Percentiles rank a stretch among this genome's conserved stretches.
Evolutionary conservation across 768 basidiomycete genomes (phyloP).

Genomic region (Suillus clintonianus): DNA sequence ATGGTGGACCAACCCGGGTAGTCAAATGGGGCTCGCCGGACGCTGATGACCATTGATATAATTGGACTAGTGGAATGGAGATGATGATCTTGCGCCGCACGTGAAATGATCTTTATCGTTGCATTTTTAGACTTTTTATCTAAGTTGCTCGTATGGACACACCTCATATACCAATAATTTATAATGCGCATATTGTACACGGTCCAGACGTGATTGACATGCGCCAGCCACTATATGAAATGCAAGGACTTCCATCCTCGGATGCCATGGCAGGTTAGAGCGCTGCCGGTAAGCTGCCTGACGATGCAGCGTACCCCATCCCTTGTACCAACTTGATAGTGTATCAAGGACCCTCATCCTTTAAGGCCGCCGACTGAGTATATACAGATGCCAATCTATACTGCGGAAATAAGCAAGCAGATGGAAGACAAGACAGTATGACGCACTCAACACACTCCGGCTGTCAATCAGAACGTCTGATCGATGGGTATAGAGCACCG

Average conservation of each 20-base stretch:
- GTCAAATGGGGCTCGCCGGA: slow-evolving; percentile 60
- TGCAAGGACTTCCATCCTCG: neutral
- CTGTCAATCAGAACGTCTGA: slow-evolving; percentile 28
- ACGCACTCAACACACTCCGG: neutral
- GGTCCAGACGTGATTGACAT: neutral
- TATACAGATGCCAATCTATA: neutral
- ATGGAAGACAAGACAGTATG: neutral
- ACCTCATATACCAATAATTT: neutral
- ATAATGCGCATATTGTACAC: neutral
- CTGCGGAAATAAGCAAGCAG: neutral
- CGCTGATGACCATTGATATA: slow-evolving; percentile 54
- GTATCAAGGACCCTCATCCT: neutral
- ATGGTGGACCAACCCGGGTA: slow-evolving; percentile 49
- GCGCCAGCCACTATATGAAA: neutral
- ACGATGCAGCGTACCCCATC: neutral
- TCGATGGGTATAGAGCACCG: slow-evolving; percentile 58
- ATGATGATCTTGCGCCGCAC: too few relatives aligned
- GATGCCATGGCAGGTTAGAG: neutral
- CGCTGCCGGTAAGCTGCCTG: too few relatives aligned
- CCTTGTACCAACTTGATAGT: neutral
- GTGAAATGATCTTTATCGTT: neutral
- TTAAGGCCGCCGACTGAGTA: neutral
- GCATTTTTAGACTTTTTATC: slow-evolving; percentile 2
- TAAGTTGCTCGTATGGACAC: neutral
- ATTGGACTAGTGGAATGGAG: neutral